phyloP scores from a whole-genome alignment of 179 eudicot species.

The Patellifolia procumbens region DNA sequence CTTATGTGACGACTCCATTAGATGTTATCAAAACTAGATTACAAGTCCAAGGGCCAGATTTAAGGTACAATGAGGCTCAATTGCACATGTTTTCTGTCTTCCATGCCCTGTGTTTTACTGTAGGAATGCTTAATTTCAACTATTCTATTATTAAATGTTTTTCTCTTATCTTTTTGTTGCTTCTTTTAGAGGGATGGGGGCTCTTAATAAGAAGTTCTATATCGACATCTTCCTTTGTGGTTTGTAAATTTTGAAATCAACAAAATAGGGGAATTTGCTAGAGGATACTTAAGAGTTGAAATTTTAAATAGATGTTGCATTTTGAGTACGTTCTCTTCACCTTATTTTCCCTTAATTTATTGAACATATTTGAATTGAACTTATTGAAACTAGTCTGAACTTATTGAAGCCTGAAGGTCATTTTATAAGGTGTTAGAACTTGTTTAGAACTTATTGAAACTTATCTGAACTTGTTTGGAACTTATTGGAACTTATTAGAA shows the following conservation, averaged over 20 bases:
- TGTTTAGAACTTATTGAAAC: too few relatives aligned
- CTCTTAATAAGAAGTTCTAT: neutral
- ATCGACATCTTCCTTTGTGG: neutral
- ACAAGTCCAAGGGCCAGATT: slow-evolving; percentile 87
- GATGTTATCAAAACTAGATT: slow-evolving; percentile 92
- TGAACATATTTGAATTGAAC: too few relatives aligned
- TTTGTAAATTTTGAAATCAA: neutral
- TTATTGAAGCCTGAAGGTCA: too few relatives aligned
- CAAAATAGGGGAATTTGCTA: neutral
- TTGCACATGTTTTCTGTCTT: neutral
- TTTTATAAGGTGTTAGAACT: too few relatives aligned
- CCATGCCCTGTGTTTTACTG: neutral
- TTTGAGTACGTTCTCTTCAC: too few relatives aligned
- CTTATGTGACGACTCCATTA: slow-evolving; percentile 92
- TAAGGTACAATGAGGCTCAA: slow-evolving; percentile 46
- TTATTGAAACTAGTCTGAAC: too few relatives aligned
- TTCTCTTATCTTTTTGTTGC: neutral
- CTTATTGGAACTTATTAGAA: too few relatives aligned
- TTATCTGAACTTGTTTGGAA: too few relatives aligned
- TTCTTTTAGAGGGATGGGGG: neutral
- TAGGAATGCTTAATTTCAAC: neutral
- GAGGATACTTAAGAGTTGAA: too few relatives aligned
- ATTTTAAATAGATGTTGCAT: too few relatives aligned
- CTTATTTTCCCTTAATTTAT: too few relatives aligned
- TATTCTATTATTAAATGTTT: neutral